Conservation (phyloP, 768 basidiomycete species). For the Trametes elegans region DNA sequence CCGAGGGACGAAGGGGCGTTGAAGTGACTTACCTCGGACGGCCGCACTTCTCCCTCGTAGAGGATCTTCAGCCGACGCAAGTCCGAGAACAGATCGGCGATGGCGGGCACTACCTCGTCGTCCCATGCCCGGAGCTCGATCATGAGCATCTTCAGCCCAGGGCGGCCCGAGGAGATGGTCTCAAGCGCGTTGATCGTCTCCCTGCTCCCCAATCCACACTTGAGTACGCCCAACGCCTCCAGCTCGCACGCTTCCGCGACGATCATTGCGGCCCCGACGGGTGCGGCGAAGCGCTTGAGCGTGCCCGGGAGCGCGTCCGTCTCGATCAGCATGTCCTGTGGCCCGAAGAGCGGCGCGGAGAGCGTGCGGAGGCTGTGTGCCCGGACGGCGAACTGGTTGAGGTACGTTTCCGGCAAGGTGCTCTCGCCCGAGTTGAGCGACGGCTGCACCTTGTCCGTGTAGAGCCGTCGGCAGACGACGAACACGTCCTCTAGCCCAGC, state of each 20-base stretch:
- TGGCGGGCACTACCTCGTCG: conserved; percentile 43
- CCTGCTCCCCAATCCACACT: conserved; percentile 17
- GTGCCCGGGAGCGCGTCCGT: conserved; percentile 12
- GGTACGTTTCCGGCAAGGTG: conserved; percentile 23
- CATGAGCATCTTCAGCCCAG: conserved; percentile 34
- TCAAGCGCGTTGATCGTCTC: conserved; percentile 23
- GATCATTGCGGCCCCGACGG: conserved; percentile 17
- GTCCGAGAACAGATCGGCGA: conserved; percentile 36
- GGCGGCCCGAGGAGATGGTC: conserved; percentile 24
- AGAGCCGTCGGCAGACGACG: conserved; percentile 21
- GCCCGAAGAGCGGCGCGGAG: conserved; percentile 14
- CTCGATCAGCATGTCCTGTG: conserved; percentile 4
- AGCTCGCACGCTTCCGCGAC: conserved; percentile 21
- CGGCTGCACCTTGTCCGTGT: conserved; percentile 3
- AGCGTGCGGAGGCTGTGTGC: conserved; percentile 14
- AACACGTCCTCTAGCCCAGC: conserved; percentile 23
- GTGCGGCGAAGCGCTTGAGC: conserved; percentile 7
- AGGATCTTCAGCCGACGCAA: conserved; percentile 40
- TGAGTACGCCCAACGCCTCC: conserved; percentile 22
- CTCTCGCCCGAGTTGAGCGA: conserved; percentile 15
- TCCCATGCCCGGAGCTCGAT: conserved; percentile 41
- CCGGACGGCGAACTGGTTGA: conserved; percentile 19
- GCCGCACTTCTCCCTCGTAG: conserved; percentile 35
- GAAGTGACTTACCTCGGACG: conserved; percentile 39
- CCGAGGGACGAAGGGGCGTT: not conserved